Evolutionary conservation across 495 filamentous ascomycete genomes (phyloP).

Genomic region (Friedmanniomyces simplex): DNA sequence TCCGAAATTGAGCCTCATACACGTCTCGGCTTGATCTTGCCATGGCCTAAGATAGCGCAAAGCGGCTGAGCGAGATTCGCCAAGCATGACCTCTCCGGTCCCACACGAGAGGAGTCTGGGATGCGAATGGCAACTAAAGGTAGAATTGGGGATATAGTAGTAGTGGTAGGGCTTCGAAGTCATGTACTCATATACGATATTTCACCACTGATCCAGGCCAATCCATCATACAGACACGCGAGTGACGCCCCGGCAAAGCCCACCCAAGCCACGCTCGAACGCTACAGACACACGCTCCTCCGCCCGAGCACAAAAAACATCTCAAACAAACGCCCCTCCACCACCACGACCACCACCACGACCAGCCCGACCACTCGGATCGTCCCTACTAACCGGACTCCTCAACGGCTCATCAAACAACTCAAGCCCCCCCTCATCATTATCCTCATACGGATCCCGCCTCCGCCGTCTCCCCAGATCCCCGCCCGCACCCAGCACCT

Average conservation of each 20-base stretch:
- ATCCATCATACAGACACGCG: neutral
- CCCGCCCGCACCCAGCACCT: neutral
- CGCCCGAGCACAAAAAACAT: neutral
- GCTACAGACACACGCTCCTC: neutral
- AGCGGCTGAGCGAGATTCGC: neutral
- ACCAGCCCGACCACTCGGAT: constrained; percentile 12
- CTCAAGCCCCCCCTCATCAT: constrained; percentile 9
- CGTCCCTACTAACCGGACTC: constrained; percentile 28
- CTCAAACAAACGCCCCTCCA: neutral
- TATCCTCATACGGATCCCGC: constrained; percentile 14
- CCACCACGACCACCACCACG: constrained; percentile 9
- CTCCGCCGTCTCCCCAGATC: constrained; percentile 10
- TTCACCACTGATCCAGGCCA: neutral
- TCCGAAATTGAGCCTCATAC: too few species aligned
- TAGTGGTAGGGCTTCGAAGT: neutral
- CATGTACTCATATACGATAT: neutral
- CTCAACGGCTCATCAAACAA: constrained; percentile 17
- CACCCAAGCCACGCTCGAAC: neutral
- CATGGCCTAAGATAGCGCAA: neutral
- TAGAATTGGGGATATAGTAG: neutral
- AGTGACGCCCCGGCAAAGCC: neutral
- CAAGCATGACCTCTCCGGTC: too few species aligned
- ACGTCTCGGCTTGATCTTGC: too few species aligned
- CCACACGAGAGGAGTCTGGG: too few species aligned
- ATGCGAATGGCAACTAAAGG: neutral